A percentile compares a stretch with the other conserved stretches of the same genome.
Conservation (phyloP, 2,329 filamentous ascomycete genomes). For the Cercospora sojina region DNA sequence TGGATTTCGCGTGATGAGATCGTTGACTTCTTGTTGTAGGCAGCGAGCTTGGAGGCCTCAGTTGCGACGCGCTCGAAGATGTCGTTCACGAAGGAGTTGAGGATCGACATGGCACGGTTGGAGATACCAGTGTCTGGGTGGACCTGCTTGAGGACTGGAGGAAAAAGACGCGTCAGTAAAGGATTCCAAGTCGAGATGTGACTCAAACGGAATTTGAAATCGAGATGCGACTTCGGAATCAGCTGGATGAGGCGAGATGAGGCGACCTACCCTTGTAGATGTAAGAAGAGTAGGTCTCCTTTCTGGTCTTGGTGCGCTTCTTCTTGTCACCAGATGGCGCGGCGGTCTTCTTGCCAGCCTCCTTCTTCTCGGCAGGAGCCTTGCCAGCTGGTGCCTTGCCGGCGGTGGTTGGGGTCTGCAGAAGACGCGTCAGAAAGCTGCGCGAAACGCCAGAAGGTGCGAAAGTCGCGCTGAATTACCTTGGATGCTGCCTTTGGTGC, state of each 20-base stretch:
- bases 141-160: slow-evolving; percentile 95
- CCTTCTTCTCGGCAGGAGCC: slow-evolving; percentile 95
- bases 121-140: slow-evolving; percentile 99
- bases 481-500: slow-evolving; percentile 97
- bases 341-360: slow-evolving; percentile 98
- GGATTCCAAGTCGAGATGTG: slow-evolving; percentile 12
- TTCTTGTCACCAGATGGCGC: slow-evolving; percentile 96
- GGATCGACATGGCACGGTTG: slow-evolving; percentile 98
- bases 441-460: slow-evolving; percentile 14
- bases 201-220: slow-evolving; percentile 23
- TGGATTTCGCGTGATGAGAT: slow-evolving; percentile 99
- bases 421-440: slow-evolving; percentile 28
- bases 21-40: slow-evolving; percentile 99
- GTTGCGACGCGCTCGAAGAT: slow-evolving; percentile 99
- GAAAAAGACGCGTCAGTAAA: slow-evolving; percentile 41
- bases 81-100: slow-evolving; percentile 99
- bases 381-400: slow-evolving; percentile 85
- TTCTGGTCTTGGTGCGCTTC: slow-evolving; percentile 99
- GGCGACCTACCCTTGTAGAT: slow-evolving; percentile 91
- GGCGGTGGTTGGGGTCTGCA: slow-evolving; percentile 79
- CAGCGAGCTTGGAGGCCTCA: slow-evolving; percentile 97
- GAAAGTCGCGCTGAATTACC: slow-evolving; percentile 24
- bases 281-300: slow-evolving; percentile 99
- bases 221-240: slow-evolving; percentile 25
- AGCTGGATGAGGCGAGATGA: slow-evolving; percentile 18